Percentiles rank a stretch among this genome's conserved stretches.
phyloP scores from a whole-genome alignment of 2,329 filamentous ascomycete genomes.

The Trichoderma sp. region DNA sequence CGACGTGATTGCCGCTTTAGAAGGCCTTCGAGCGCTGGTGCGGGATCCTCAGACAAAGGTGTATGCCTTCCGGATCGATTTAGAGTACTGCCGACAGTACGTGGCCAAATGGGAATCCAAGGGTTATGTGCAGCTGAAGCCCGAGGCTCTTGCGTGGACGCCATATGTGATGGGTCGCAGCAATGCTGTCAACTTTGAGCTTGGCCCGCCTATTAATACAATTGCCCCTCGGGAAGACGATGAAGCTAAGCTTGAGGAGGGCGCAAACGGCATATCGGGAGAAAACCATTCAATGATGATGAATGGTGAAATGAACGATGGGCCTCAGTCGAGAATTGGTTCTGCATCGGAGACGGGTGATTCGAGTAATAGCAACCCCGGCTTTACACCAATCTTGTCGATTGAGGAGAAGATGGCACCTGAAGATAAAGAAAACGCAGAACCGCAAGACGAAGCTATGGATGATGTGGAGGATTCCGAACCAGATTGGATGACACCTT shows the following conservation, averaged over 20 bases:
- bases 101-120: conserved; percentile 87
- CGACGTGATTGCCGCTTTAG: conserved; percentile 90
- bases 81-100: conserved; percentile 81
- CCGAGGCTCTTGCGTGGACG: conserved; percentile 83
- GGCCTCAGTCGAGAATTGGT: conserved; percentile 14
- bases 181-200: conserved; percentile 78
- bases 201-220: conserved; percentile 76
- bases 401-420: conserved; percentile 32
- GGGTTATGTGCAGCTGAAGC: conserved; percentile 80
- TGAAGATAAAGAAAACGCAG: conserved; percentile 36
- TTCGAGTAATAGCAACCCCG: conserved; percentile 7
- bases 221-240: conserved; percentile 84
- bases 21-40: conserved; percentile 84
- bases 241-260: conserved; percentile 43
- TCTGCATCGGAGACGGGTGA: conserved; percentile 7
- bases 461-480: conserved; percentile 30
- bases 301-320: conserved; percentile 27
- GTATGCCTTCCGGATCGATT: conserved; percentile 86
- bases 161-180: conserved; percentile 94
- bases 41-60: conserved; percentile 83
- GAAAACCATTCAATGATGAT: conserved; percentile 22
- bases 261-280: conserved; percentile 24
- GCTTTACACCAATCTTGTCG: conserved; percentile 28
- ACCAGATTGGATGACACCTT: conserved; percentile 47
- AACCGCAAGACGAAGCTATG: conserved; percentile 29